These are phyloP conservation scores for Melanopsichium pennsylvanicum DNA, from an alignment of 1,284 basidiomycete genomes.

Conservation along the genomic window DNA sequence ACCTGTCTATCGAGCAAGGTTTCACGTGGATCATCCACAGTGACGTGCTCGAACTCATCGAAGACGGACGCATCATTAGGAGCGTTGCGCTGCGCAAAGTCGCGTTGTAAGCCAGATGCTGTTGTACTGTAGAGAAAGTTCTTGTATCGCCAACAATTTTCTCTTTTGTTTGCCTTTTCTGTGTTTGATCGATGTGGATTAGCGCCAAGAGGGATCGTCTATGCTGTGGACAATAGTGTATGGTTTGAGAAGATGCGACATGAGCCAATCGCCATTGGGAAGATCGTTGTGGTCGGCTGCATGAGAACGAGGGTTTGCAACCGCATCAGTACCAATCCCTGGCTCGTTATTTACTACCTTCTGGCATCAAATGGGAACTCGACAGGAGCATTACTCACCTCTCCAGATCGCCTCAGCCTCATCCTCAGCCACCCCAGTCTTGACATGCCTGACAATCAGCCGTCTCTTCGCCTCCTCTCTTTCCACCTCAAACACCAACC, in stretches of 20 bases:
- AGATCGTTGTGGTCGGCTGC: slow-evolving; percentile 63
- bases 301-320: too few species aligned
- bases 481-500: slow-evolving; percentile 78
- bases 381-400: slow-evolving; percentile 68
- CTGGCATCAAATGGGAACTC: slow-evolving; percentile 32
- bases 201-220: slow-evolving; percentile 35
- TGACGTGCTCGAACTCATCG: slow-evolving; percentile 27
- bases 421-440: slow-evolving; percentile 76
- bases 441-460: slow-evolving; percentile 77
- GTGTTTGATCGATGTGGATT: background rate
- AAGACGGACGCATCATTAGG: slow-evolving; percentile 31
- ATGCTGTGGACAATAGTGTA: slow-evolving; percentile 30
- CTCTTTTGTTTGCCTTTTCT: background rate
- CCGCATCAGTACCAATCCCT: too few species aligned
- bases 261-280: slow-evolving; percentile 62
- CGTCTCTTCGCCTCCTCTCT: slow-evolving; percentile 73
- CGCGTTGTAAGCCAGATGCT: background rate
- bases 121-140: background rate
- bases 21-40: slow-evolving; percentile 18
- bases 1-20: background rate
- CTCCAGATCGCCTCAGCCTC: slow-evolving; percentile 75
- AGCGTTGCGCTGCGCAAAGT: slow-evolving; percentile 24
- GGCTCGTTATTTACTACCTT: too few species aligned
- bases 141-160: background rate
- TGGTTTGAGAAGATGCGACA: slow-evolving; percentile 54